Base-by-base conservation (phyloP, 139 green algal genomes). In the Zygnema circumcarinatum region DNA sequence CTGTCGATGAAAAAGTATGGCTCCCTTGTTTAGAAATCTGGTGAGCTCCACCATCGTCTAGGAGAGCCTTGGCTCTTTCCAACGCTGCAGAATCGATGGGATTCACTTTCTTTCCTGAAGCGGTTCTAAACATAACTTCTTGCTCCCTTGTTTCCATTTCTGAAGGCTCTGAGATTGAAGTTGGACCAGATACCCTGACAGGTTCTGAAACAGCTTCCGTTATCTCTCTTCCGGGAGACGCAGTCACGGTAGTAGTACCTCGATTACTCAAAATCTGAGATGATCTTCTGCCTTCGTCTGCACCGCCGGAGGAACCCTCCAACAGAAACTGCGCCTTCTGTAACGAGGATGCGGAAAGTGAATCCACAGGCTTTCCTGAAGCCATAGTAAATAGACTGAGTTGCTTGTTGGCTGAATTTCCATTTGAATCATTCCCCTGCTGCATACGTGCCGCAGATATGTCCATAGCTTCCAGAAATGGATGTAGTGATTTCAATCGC, bases 291-390 rank as follows among this genome's bases (percentile, higher is more conserved):
- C n/a, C n/a, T n/a, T n/a, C n/a, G n/a, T n/a, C n/a, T n/a, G n/a
- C n/a, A 62, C 47, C 16, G 47, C 16, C 16, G 47, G 16, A 62
- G 47, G 47, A 31, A n/a, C 33, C 74, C 0, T 32, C 33, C 1
- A 81, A 1, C 1, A 81, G 33, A 81, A 53, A n/a, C 42, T 32
- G 32, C 33, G 74, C 74, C 33, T 81, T 81, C 39, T 81, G n/a
- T 31, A 81, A 62, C 16, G 47, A 47, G 32, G 74, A 32, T 35
- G 74, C 31, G 33, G 32, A 81, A n/a, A 53, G 32, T 73, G 47
- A 1, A 0, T 20, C 2, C 3, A 81, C 74, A 36, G 74, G 74
- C 74, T 81, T 81, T 31, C 21, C 31, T 22, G 29, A 20, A 11
- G 29, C 74, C 3, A 31, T 81, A 33, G 42, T 32, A 52, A 81